These are phyloP conservation scores for Talaromyces adpressus DNA, from an alignment of 495 filamentous ascomycete genomes.

Conservation along the genomic window DNA sequence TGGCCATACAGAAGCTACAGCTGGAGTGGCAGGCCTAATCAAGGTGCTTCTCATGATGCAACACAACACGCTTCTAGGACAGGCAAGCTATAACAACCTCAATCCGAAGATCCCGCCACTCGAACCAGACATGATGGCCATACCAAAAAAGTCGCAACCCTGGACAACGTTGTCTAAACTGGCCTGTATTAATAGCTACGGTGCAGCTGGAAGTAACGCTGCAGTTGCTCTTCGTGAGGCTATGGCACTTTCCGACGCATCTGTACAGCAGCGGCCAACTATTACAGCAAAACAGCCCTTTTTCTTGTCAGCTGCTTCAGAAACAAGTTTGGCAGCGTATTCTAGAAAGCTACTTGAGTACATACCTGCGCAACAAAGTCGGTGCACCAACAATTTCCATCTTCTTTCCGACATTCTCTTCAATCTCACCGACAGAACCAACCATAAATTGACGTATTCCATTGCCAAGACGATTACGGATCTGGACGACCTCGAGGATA, in stretches of 20 bases:
- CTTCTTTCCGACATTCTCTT: conserved; percentile 16
- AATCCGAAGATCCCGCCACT: conserved; percentile 33
- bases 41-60: conserved; percentile 40
- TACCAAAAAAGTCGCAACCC: neutral
- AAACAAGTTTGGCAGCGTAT: conserved; percentile 10
- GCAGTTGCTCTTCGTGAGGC: neutral
- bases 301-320: conserved; percentile 15
- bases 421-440: conserved; percentile 14
- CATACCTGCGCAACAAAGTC: neutral
- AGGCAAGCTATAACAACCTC: conserved; percentile 36
- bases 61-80: conserved; percentile 46
- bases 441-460: conserved; percentile 6
- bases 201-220: conserved; percentile 13
- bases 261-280: conserved; percentile 19
- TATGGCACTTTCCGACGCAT: conserved; percentile 21
- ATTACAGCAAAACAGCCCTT: conserved; percentile 1
- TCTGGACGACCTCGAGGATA: conserved; percentile 7
- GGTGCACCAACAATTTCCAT: conserved; percentile 12
- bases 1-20: conserved; percentile 23
- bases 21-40: conserved; percentile 31
- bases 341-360: conserved; percentile 8
- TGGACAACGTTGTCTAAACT: neutral
- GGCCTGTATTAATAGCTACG: conserved; percentile 2
- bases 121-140: neutral
- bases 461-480: conserved; percentile 8